A percentile compares a stretch with the other conserved stretches of the same genome.
Evolutionary conservation across 495 filamentous ascomycete genomes (phyloP).

Genomic region (Hyaloscypha hepaticicola): DNA sequence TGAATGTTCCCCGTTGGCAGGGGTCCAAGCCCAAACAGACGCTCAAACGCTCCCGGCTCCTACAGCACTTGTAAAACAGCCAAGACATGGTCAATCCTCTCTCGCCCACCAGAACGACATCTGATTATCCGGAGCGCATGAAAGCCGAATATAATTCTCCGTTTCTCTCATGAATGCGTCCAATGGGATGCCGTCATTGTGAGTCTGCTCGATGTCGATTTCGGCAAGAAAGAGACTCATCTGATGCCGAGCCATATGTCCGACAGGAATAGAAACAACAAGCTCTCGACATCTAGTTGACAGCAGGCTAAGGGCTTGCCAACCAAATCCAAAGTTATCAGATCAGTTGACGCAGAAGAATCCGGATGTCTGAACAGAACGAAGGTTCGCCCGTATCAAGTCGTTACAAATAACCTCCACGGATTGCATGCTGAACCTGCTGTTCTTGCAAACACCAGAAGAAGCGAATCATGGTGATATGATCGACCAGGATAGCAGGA

Average conservation of each 20-base stretch:
- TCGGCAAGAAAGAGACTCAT: constrained; percentile 2
- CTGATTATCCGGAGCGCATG: constrained; percentile 1
- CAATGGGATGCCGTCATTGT: neutral
- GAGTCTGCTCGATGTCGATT: neutral
- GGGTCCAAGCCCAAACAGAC: constrained; percentile 18
- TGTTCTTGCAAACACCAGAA: constrained; percentile 8
- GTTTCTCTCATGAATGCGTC: neutral
- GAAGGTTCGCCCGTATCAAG: neutral
- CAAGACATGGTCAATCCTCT: neutral
- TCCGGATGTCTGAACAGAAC: neutral
- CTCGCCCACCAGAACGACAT: neutral
- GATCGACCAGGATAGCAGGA: neutral
- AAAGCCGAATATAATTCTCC: constrained; percentile 3
- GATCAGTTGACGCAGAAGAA: neutral
- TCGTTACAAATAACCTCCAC: neutral
- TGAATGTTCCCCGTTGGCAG: neutral
- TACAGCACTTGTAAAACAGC: constrained; percentile 1
- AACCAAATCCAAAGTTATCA: neutral
- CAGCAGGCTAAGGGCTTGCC: neutral
- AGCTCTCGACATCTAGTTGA: constrained; percentile 5
- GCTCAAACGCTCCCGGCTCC: constrained; percentile 29
- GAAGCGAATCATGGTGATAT: neutral
- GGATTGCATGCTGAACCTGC: constrained; percentile 4
- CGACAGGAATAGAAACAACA: neutral
- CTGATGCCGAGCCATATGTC: neutral